Conservation (phyloP, 805 yeast species). For the Peterozyma toletana region DNA sequence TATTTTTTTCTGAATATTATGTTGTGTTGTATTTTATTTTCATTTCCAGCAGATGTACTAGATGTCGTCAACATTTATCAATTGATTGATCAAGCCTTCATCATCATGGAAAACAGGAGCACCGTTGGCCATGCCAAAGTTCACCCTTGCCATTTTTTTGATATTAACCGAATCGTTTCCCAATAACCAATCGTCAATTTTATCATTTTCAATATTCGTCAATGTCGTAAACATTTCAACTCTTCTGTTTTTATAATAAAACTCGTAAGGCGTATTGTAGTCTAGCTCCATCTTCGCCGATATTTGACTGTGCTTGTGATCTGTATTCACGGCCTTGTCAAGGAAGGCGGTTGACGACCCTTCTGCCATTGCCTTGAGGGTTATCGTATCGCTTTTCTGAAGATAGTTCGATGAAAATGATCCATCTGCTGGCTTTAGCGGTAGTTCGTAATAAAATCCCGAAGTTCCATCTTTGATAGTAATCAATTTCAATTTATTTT, state of each 20-base stretch:
- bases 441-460: constrained; percentile 33
- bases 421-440: constrained; percentile 20
- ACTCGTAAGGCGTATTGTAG: constrained; percentile 31
- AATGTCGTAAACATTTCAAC: constrained; percentile 11
- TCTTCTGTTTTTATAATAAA: constrained; percentile 17
- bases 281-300: constrained; percentile 46
- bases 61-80: constrained; percentile 1
- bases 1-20: no score
- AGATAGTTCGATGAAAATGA: constrained; percentile 17
- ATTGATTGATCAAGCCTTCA: constrained; percentile 1
- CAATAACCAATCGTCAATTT: constrained; percentile 1
- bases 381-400: constrained; percentile 5
- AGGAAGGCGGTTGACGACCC: constrained; percentile 9
- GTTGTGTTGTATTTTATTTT: no score
- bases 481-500: constrained; percentile 24
- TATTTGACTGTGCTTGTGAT: not conserved
- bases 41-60: no score
- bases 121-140: constrained; percentile 9
- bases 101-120: constrained; percentile 7
- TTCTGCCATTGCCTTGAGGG: constrained; percentile 5
- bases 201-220: not conserved
- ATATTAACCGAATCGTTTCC: not conserved
- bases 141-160: constrained; percentile 1
- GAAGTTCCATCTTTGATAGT: constrained; percentile 31
- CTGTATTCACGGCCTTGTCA: not conserved